Percentiles rank a stretch among this genome's conserved stretches.
Conservation (phyloP, 257 asterid genomes). For the Jacaranda mimosifolia region DNA sequence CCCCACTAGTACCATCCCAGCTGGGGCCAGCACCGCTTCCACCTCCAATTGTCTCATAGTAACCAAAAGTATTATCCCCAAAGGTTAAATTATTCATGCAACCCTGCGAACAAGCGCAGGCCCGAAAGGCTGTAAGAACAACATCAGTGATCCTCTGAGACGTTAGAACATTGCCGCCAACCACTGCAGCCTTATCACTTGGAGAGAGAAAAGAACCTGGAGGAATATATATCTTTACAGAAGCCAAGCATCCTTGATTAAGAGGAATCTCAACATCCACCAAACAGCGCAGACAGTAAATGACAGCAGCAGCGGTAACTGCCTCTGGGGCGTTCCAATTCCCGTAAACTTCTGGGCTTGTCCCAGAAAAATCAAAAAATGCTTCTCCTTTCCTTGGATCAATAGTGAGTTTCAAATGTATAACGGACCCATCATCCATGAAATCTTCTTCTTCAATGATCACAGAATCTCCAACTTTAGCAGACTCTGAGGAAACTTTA, state of each 20-base stretch:
- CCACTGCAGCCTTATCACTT: slow-evolving; percentile 91
- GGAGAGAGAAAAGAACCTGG: slow-evolving; percentile 93
- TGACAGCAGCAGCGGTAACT: slow-evolving; percentile 94
- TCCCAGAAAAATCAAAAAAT: slow-evolving; percentile 85
- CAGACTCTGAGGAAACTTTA: slow-evolving; percentile 47
- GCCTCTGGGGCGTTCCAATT: slow-evolving; percentile 99
- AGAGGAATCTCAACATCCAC: slow-evolving; percentile 94
- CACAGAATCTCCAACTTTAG: slow-evolving; percentile 47
- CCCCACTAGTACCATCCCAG: slow-evolving; percentile 95
- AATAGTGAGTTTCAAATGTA: slow-evolving; percentile 80
- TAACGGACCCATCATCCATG: slow-evolving; percentile 94
- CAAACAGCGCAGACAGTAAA: slow-evolving; percentile 86
- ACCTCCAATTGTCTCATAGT: slow-evolving; percentile 94
- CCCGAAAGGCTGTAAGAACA: slow-evolving; percentile 87
- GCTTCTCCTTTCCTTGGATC: slow-evolving; percentile 82
- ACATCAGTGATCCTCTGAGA: slow-evolving; percentile 95
- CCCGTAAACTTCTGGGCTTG: slow-evolving; percentile 96
- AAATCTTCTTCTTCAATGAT: slow-evolving; percentile 88
- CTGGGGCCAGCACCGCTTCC: slow-evolving; percentile 95
- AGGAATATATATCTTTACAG: slow-evolving; percentile 82
- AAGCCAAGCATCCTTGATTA: slow-evolving; percentile 95
- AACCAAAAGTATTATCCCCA: slow-evolving; percentile 88
- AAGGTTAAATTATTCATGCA: slow-evolving; percentile 96
- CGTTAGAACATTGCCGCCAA: slow-evolving; percentile 94
- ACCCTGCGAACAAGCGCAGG: slow-evolving; percentile 97